Percentiles rank a stretch among this genome's conserved stretches.
phyloP scores from a whole-genome alignment of 2,329 filamentous ascomycete species.

The Tolypocladium tundrense region DNA sequence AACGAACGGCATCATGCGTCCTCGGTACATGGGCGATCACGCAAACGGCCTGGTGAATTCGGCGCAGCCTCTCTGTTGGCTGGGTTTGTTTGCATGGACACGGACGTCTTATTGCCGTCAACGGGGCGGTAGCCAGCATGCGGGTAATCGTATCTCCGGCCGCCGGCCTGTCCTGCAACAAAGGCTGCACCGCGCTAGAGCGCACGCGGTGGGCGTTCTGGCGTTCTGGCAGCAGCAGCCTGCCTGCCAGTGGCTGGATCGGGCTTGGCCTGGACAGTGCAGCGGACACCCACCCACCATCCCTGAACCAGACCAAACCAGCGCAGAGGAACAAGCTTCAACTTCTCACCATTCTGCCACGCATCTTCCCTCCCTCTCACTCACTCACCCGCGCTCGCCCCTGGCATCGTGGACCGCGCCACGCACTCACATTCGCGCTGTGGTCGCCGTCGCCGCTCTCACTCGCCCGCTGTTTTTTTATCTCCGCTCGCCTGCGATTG shows the following conservation, averaged over 20 bases:
- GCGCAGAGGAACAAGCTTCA: constrained; percentile 11
- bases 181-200: background rate
- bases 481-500: background rate
- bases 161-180: background rate
- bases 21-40: too few relatives aligned
- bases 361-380: constrained; percentile 9
- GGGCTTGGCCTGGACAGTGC: constrained; percentile 3
- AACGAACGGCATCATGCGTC: background rate
- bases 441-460: constrained; percentile 8
- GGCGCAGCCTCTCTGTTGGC: background rate
- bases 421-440: constrained; percentile 4
- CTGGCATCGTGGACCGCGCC: constrained; percentile 9
- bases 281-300: background rate
- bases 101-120: background rate
- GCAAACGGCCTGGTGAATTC: background rate
- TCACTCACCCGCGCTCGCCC: background rate
- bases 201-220: background rate
- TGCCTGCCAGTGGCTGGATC: background rate
- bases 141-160: background rate
- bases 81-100: background rate
- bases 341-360: constrained; percentile 11
- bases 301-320: background rate
- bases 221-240: background rate
- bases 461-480: background rate
- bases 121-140: too few relatives aligned